Evolutionary conservation across 495 filamentous ascomycete genomes (phyloP), one percentile per base, ranked within the genome.

Genomic region (Neurospora sublineolata): DNA sequence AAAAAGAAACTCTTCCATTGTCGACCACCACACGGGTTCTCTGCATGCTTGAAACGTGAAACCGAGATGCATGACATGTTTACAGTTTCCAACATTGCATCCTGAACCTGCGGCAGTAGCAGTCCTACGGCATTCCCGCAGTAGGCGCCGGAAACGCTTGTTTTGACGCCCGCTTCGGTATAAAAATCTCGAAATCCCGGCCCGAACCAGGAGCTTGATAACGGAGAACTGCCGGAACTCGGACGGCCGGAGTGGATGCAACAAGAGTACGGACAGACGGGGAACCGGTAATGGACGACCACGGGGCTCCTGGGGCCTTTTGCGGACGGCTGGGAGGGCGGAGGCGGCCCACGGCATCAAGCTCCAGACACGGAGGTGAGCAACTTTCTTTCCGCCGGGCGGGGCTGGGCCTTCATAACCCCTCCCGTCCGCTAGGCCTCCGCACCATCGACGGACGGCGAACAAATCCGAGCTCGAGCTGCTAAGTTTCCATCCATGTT

Each of bases 1-100:
- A 76, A 78, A 76, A 76, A 77, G 52, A 42, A 69, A 23, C 38
- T 70, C 73, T 77, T 77, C 73, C 58, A 73, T 79, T 70, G 72
- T 68, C 75, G 72, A 40, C 46, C 12, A 64, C 8, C 12, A 60
- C 12, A 64, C 52, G 52, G 4, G 27, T 52, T 72, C 23, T 58
- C 39, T 38, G 11, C 9, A 3, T 42, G 8, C 36, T 11, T 67
- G 70, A 71, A 71, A n/a, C n/a, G 27, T n/a, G 37, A 68, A 40
- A 23, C 18, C 10, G 23, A 37, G 37, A 8, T 23, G 68, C 69
- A 68, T 64, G 52, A 9, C 27, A 64, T 33, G 14, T 64, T 33
- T 16, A 33, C 27, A 64, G 27, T 33, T 64, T 16, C 52, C 27
- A 64, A 33, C 27, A 64, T 64, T 9, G 52, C 52, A 27, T 64